Conservation (phyloP, 2,329 filamentous ascomycete genomes). For the Neopestalotiopsis rosae region DNA sequence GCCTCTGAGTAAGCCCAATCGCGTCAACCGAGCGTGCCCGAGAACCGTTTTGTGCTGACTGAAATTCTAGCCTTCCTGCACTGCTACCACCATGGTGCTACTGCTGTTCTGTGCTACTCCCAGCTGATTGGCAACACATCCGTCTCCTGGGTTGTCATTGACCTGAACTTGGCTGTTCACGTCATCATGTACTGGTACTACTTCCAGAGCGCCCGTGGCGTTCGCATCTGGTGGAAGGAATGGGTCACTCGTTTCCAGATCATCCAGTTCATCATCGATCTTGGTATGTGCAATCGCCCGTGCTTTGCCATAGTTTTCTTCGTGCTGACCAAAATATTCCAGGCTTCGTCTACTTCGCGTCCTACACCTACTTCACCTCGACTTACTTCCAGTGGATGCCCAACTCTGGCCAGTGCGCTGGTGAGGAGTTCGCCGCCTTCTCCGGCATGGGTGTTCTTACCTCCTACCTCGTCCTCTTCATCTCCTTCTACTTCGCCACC, state of each 20-base stretch:
- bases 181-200: constrained; percentile 99
- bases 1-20: constrained; percentile 72
- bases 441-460: constrained; percentile 89
- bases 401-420: constrained; percentile 84
- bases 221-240: constrained; percentile 99
- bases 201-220: constrained; percentile 96
- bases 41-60: not conserved
- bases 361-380: constrained; percentile 97
- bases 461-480: constrained; percentile 97
- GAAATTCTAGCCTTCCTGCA: constrained; percentile 79
- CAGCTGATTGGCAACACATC: constrained; percentile 92
- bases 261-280: constrained; percentile 94
- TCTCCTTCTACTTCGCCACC: constrained; percentile 97
- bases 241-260: constrained; percentile 99
- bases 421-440: constrained; percentile 96
- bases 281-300: constrained; percentile 66
- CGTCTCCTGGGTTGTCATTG: constrained; percentile 94
- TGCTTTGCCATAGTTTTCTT: not conserved
- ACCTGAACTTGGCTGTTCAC: constrained; percentile 90
- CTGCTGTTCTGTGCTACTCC: constrained; percentile 95
- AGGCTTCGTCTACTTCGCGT: constrained; percentile 98
- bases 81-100: constrained; percentile 98
- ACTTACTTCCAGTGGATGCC: constrained; percentile 88
- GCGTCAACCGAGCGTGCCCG: not conserved
- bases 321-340: constrained; percentile 26